Conservation (phyloP, 768 basidiomycete species). For the Russula emetica region DNA sequence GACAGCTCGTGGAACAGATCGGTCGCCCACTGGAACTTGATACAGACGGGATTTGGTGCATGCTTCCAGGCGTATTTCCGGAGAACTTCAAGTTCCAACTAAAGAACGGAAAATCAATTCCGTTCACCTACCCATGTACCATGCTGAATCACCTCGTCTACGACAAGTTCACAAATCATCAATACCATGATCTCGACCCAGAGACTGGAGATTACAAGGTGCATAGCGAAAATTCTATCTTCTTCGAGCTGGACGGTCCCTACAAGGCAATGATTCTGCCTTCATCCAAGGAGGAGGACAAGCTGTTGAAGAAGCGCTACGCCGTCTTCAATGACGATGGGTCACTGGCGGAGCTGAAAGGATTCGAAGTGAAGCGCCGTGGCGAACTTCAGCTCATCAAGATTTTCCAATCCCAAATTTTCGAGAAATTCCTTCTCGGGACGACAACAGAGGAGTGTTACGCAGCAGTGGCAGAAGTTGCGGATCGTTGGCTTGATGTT, state of each 20-base stretch:
- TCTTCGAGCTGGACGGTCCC: conserved; percentile 98
- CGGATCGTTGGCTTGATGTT: conserved; percentile 96
- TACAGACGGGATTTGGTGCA: conserved; percentile 99
- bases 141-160: conserved; percentile 99
- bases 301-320: conserved; percentile 95
- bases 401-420: conserved; percentile 97
- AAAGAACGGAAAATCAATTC: conserved; percentile 77
- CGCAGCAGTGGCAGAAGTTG: conserved; percentile 85
- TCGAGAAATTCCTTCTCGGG: conserved; percentile 95
- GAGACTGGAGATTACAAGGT: conserved; percentile 80
- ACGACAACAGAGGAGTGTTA: conserved; percentile 95
- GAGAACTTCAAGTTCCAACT: conserved; percentile 98
- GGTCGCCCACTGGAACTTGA: conserved; percentile 96
- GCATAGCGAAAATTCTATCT: conserved; percentile 96
- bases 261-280: conserved; percentile 99
- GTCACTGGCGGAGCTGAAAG: conserved; percentile 95
- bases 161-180: conserved; percentile 93
- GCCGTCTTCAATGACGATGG: conserved; percentile 99
- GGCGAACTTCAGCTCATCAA: conserved; percentile 99
- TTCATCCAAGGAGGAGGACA: conserved; percentile 98
- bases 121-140: conserved; percentile 95
- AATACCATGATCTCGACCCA: conserved; percentile 90
- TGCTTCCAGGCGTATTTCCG: conserved; percentile 96
- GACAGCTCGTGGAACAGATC: conserved; percentile 94
- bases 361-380: conserved; percentile 97